Conservation (phyloP, 306 rosid genomes). For the Trifolium repens region DNA sequence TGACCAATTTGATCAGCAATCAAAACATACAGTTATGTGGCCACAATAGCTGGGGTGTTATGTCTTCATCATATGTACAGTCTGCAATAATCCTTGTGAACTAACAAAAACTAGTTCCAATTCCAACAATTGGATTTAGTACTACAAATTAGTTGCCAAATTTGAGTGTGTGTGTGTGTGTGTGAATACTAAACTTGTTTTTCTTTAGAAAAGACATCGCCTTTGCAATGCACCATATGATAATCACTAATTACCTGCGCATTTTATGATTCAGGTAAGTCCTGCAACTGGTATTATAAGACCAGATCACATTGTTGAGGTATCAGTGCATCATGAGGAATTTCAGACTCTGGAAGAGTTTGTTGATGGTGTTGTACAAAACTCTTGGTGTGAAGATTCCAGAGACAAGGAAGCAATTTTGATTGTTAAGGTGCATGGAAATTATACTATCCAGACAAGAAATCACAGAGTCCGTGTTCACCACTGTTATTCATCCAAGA, state of each 20-base stretch:
- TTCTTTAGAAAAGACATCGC: slow-evolving; percentile 21
- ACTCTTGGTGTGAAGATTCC: slow-evolving; percentile 91
- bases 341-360: slow-evolving; percentile 75
- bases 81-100: background rate
- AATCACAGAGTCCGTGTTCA: slow-evolving; percentile 76
- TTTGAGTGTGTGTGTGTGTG: too few species aligned
- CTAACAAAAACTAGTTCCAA: background rate
- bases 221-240: slow-evolving; percentile 28
- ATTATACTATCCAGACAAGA: slow-evolving; percentile 59
- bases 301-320: slow-evolving; percentile 81
- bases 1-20: background rate
- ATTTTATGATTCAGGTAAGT: slow-evolving; percentile 65
- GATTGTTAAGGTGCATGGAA: slow-evolving; percentile 76
- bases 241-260: slow-evolving; percentile 32
- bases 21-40: background rate
- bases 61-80: slow-evolving; percentile 1
- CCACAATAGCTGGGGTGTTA: background rate
- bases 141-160: slow-evolving; percentile 4
- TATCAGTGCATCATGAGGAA: slow-evolving; percentile 85
- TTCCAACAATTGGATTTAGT: slow-evolving; percentile 16
- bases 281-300: slow-evolving; percentile 84
- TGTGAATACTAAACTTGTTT: slow-evolving; percentile 13
- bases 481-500: slow-evolving; percentile 69
- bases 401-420: slow-evolving; percentile 83
- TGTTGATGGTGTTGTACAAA: slow-evolving; percentile 80